Evolutionary conservation across 2,329 filamentous ascomycete species (phyloP).

Genomic region (Colletotrichum tropicale): DNA sequence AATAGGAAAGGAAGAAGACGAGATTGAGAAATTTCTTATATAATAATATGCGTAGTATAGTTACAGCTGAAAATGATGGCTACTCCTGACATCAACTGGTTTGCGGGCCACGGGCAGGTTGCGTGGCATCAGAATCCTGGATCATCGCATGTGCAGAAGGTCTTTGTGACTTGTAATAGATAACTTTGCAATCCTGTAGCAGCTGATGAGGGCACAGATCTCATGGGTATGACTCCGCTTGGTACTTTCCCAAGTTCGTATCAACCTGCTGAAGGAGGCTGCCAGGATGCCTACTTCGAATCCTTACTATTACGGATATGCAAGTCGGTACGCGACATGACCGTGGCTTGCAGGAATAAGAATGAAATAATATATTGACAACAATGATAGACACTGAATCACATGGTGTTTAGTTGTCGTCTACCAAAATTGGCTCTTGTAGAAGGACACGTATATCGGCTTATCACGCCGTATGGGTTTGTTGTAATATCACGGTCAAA

Average conservation of each 20-base stretch:
- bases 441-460: not conserved
- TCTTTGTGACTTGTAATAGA: not conserved
- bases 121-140: not conserved
- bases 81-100: not conserved
- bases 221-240: not conserved
- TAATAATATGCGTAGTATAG: no score
- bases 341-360: not conserved
- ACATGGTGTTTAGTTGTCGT: rapidly evolving
- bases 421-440: not conserved
- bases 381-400: not conserved
- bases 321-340: not conserved
- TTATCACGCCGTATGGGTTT: not conserved
- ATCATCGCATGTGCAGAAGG: not conserved
- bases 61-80: no score
- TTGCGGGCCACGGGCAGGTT: not conserved
- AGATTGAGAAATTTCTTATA: not conserved
- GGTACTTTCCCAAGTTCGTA: not conserved
- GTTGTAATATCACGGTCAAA: not conserved
- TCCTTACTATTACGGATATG: not conserved
- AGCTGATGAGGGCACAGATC: not conserved
- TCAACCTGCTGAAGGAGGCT: not conserved
- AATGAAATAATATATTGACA: not conserved
- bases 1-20: rapidly evolving
- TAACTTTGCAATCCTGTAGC: not conserved
- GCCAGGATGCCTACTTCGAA: not conserved